Evolutionary conservation across 225 moss, liverwort and hornwort species (phyloP), one percentile per base, ranked within the genome.

Genomic region (Lunularia cruciata): DNA sequence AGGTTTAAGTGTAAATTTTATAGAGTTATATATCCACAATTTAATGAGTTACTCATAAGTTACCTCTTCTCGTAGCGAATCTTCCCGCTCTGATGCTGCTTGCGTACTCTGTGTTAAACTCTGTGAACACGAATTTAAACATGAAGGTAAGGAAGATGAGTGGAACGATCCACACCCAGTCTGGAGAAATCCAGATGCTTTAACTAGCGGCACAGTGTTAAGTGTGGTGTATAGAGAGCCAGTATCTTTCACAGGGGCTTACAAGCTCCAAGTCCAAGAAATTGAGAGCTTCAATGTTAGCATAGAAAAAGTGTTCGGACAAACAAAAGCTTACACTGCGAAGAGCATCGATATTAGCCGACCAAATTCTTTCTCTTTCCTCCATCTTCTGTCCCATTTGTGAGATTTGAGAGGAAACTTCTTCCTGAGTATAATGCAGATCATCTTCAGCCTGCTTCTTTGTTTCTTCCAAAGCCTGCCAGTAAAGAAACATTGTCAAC

Each of bases 31-130:
- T n/a, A n/a, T n/a, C n/a, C n/a, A n/a, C n/a, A n/a, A n/a, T n/a
- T n/a, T n/a, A n/a, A 58, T 61, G 2, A 40, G 1, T 20, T 54
- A 27, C 9, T 33, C 23, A 25, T n/a, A 26, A 61, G 8, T 2
- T 46, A 80, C 79, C 79, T 80, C 79, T 31, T 68, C 72, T 68
- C 79, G 67, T 13, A 80, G 47, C 3, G 62, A 57, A 47, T 80
- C 79, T 62, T 80, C 79, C 18, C 79, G 43, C 48, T 72, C 72
- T 56, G 79, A 80, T 55, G 79, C 75, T 54, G 72, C 71, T 68
- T 75, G 57, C 3, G 61, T 35, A 28, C 46, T 30, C 36, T 63
- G 53, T 23, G 79, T 71, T 60, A 80, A 49, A 60, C 75, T 75
- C 79, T 80, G 73, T 28, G 55, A 11, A 58, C 30, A 49, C 23